Base-by-base conservation (phyloP, 805 yeast genomes). In the Candida tallmaniae region DNA sequence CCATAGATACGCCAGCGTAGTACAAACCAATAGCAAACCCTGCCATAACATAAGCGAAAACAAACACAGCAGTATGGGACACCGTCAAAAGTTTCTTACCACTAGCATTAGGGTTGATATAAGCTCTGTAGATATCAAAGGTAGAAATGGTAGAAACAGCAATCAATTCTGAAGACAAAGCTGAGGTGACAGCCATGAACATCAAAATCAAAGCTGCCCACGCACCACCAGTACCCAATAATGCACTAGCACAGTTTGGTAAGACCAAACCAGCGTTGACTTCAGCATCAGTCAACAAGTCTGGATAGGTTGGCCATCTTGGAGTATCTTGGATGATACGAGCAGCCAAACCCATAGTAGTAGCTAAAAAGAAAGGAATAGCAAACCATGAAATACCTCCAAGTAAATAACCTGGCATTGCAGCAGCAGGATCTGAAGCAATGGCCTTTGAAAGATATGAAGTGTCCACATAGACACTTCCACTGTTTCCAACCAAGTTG, bases 351-450 rank as follows among this genome's bases (percentile, higher is more conserved):
- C 96, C 96, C 83, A 86, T 72, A 6, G 94, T 83, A 2, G 90
- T 80, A 11, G 95, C 83, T 33, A 78, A 73, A 38, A 84, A 71
- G 68, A 80, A 81, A 30, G 96, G 96, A 45, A 88, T 80, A 6
- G 95, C 89, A 54, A 85, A 82, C 96, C 96, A 88, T 0, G 90
- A 83, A 29, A 88, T 57, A 19, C 96, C 96, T 39, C 96, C 96
- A 39, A 84, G 60, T 17, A 85, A 78, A 58, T 88, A 88, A 15
- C 95, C 96, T 6, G 93, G 90, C 46, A 87, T 64, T 20, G 94
- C 86, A 29, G 93, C 79, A 8, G 78, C 83, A 15, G 95, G 94
- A 40, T 81, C 73, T 6, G 90, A 80, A 19, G 94, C 86, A 54
- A 87, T 83, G 9, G 94, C 94, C 62, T 86, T 86, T 62, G 83